Base-by-base conservation (phyloP, 2,329 filamentous ascomycete species). In the Colletotrichum caudatum region DNA sequence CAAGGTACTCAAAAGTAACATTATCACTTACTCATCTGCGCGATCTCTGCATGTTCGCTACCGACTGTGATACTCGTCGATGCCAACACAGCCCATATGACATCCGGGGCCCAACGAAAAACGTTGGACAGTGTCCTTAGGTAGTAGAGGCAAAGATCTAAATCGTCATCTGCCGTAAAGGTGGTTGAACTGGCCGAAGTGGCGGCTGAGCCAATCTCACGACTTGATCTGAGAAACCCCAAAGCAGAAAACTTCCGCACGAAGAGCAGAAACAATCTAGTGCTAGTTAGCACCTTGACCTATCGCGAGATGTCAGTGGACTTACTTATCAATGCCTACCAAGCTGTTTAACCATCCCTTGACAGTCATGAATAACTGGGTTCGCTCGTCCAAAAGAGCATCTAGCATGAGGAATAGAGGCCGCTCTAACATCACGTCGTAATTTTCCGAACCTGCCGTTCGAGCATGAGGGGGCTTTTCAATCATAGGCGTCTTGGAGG, bases 351-450 rank as follows among this genome's bases (percentile, higher is more conserved):
- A 85, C 95, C 95, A 98, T 60, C 89, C 90, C 76, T 92, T 92
- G 50, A 94, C 90, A 35, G 92, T 92, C 81, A 94, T 92, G 73
- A 92, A 94, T 18, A 92, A 83, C 75, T 95, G 93, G 2, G 90
- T 92, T 26, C 89, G 87, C 71, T 94, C 91, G 70, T 95, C 91
- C 23, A 89, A 82, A 1, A 98, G 84, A 1, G 91, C 88, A 80
- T 98, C 95, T 35, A 98, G 84, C 74, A 97, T 87, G 14, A 97
- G 82, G 74, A 98, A 92, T 23, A 97, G 81, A 1, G 95, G 95
- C 61, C 94, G 89, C 7, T 92, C 92, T 51, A 98, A 85, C 83
- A 97, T 91, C 7, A 91, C 83, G 75, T 93, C 89, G 77, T 91
- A 93, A 74, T 91, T 85, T 37, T 89, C 89, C 77, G 85, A 84